Conservation (phyloP, 2,329 filamentous ascomycete species). For the Stemphylium beticola region DNA sequence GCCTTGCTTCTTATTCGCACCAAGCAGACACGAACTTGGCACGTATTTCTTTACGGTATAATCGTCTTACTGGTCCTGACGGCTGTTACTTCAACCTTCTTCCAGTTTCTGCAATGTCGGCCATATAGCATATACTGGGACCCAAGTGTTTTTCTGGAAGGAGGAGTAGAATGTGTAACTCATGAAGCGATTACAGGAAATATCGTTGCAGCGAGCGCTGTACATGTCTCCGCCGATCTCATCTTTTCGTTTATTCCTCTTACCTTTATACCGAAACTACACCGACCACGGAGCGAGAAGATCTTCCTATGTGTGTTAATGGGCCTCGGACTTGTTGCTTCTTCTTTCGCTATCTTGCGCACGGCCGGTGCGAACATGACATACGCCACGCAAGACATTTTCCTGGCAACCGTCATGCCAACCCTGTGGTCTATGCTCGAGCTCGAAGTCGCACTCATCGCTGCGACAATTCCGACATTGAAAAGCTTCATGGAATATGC, state of each 20-base stretch:
- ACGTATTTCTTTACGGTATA: slow-evolving; percentile 23
- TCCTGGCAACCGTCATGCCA: slow-evolving; percentile 27
- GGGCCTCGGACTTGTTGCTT: slow-evolving; percentile 32
- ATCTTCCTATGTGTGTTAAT: slow-evolving; percentile 31
- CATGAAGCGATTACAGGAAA: slow-evolving; percentile 27
- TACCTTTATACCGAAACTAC: slow-evolving; percentile 28
- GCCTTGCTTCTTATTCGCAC: slow-evolving; percentile 32
- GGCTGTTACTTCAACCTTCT: slow-evolving; percentile 25
- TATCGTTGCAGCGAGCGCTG: slow-evolving; percentile 25
- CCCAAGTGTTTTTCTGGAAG: slow-evolving; percentile 15
- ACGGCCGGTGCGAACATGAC: slow-evolving; percentile 26
- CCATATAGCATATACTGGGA: slow-evolving; percentile 38
- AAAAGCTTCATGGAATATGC: slow-evolving; percentile 27
- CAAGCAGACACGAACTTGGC: slow-evolving; percentile 26
- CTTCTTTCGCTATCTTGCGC: slow-evolving; percentile 27
- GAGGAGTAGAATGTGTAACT: slow-evolving; percentile 21
- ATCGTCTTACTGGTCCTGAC: slow-evolving; percentile 26
- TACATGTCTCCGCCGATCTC: slow-evolving; percentile 28
- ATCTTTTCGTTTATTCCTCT: slow-evolving; percentile 31
- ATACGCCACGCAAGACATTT: slow-evolving; percentile 25
- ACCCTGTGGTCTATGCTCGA: slow-evolving; percentile 35
- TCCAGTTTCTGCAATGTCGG: slow-evolving; percentile 36
- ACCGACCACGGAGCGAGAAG: slow-evolving; percentile 30
- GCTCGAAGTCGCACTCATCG: slow-evolving; percentile 34
- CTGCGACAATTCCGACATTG: slow-evolving; percentile 36